Evolutionary conservation across 345 rosid genomes (phyloP).

Genomic region (Turnera subulata): DNA sequence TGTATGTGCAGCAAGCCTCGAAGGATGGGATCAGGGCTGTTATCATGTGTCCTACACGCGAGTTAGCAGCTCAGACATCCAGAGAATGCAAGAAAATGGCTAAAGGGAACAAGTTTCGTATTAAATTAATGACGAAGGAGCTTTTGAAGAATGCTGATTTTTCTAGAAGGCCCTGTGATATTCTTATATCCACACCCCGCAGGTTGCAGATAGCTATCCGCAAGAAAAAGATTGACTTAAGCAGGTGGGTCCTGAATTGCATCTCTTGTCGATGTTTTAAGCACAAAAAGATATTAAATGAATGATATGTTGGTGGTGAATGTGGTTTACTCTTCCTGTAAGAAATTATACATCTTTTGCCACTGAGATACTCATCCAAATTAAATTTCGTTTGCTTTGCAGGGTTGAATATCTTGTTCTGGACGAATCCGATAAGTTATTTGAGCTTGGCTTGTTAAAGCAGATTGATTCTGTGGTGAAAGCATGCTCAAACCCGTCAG

Average conservation of each 20-base stretch:
- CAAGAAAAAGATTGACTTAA: slow-evolving; percentile 68
- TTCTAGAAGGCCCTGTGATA: slow-evolving; percentile 67
- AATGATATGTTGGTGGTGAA: too few relatives aligned
- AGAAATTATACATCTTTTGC: too few relatives aligned
- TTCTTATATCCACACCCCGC: slow-evolving; percentile 83
- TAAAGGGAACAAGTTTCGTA: slow-evolving; percentile 60
- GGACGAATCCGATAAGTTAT: slow-evolving; percentile 98
- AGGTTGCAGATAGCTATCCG: slow-evolving; percentile 62
- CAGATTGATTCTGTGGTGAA: slow-evolving; percentile 88
- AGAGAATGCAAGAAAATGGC: slow-evolving; percentile 90
- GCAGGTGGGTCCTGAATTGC: slow-evolving; percentile 61
- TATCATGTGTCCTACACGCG: slow-evolving; percentile 86
- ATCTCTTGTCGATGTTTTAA: background rate
- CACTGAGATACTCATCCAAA: too few relatives aligned
- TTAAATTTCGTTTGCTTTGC: slow-evolving; percentile 12
- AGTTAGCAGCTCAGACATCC: slow-evolving; percentile 81
- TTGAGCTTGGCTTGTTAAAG: slow-evolving; percentile 79
- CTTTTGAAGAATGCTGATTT: slow-evolving; percentile 56
- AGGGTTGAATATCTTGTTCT: slow-evolving; percentile 95
- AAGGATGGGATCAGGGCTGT: slow-evolving; percentile 76
- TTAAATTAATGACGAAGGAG: slow-evolving; percentile 74
- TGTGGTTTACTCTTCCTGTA: too few relatives aligned
- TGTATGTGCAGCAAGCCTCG: slow-evolving; percentile 42
- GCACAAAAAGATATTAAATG: too few relatives aligned
- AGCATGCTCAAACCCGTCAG: slow-evolving; percentile 87